These are phyloP conservation scores for Biscogniauxia marginata DNA, from an alignment of 2,329 filamentous ascomycete genomes.

Conservation along the genomic window DNA sequence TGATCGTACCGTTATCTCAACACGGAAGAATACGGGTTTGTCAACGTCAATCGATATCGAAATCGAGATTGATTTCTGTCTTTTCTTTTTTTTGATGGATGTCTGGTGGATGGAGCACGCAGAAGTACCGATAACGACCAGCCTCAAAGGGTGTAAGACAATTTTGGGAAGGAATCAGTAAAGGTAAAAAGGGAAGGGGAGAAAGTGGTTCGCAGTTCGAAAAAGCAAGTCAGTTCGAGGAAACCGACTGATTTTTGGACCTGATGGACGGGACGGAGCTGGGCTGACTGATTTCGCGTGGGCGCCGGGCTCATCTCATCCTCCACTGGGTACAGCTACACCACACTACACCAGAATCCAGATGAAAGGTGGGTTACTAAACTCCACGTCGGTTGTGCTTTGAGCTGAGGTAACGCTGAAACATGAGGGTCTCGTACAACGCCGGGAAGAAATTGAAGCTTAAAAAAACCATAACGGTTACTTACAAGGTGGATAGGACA, in stretches of 20 bases:
- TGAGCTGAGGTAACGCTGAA: constrained; percentile 9
- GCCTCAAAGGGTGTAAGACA: background rate
- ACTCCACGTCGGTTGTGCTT: background rate
- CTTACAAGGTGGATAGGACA: background rate
- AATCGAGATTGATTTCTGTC: too few relatives aligned
- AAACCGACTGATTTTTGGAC: background rate
- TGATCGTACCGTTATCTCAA: background rate
- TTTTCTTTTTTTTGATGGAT: background rate
- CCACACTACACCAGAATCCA: too few relatives aligned
- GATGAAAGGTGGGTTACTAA: background rate
- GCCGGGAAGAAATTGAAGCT: constrained; percentile 16
- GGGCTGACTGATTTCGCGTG: background rate
- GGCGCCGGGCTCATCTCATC: background rate
- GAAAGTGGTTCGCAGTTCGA: too few relatives aligned
- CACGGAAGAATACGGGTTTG: background rate
- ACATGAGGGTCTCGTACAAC: constrained; percentile 14
- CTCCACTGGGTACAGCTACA: too few relatives aligned
- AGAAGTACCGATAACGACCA: background rate
- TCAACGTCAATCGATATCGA: background rate
- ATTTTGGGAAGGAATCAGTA: background rate
- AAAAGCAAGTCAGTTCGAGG: background rate
- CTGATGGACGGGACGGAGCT: background rate
- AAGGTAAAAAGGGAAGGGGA: background rate
- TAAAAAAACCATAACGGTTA: constrained; percentile 4
- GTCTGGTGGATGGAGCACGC: background rate